These are phyloP conservation scores for Naganishia vishniacii DNA, from an alignment of 768 basidiomycete genomes.

Conservation along the genomic window DNA sequence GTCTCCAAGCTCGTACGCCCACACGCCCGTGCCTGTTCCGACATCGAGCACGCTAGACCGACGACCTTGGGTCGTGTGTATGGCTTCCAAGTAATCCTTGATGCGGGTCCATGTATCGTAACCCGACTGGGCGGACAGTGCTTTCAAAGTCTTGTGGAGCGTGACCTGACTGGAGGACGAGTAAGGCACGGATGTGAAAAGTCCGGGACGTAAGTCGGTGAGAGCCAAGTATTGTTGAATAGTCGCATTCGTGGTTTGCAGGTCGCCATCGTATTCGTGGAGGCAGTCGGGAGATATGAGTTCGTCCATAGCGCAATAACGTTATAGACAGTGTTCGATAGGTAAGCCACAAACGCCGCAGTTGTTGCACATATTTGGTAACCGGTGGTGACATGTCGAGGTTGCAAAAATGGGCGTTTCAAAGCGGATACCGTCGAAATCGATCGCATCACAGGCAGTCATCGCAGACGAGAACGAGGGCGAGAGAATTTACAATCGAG, in stretches of 20 bases:
- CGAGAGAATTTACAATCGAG: neutral
- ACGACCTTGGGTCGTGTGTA: slow-evolving; percentile 13
- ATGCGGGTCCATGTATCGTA: slow-evolving; percentile 14
- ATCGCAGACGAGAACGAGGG: neutral
- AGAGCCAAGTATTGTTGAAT: slow-evolving; percentile 4
- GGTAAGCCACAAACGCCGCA: too few species aligned
- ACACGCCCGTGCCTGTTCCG: slow-evolving; percentile 26
- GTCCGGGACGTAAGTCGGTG: neutral
- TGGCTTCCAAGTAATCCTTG: slow-evolving; percentile 7
- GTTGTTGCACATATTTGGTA: too few species aligned
- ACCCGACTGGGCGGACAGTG: slow-evolving; percentile 21
- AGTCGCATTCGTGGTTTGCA: neutral
- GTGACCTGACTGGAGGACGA: slow-evolving; percentile 22
- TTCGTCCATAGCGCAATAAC: neutral
- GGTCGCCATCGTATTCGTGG: neutral
- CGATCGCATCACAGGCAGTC: neutral
- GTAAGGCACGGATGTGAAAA: neutral
- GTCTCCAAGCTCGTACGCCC: slow-evolving; percentile 17
- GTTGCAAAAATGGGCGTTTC: too few species aligned
- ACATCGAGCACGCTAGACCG: slow-evolving; percentile 22
- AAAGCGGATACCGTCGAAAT: too few species aligned
- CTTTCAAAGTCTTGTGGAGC: slow-evolving; percentile 21
- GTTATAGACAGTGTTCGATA: neutral
- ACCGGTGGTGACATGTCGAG: too few species aligned
- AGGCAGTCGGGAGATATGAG: too few species aligned